Percentiles rank a stretch among this genome's conserved stretches.
Evolutionary conservation across 129 eudicot species (phyloP).

Genomic region (Centrapalus pauciflorus): DNA sequence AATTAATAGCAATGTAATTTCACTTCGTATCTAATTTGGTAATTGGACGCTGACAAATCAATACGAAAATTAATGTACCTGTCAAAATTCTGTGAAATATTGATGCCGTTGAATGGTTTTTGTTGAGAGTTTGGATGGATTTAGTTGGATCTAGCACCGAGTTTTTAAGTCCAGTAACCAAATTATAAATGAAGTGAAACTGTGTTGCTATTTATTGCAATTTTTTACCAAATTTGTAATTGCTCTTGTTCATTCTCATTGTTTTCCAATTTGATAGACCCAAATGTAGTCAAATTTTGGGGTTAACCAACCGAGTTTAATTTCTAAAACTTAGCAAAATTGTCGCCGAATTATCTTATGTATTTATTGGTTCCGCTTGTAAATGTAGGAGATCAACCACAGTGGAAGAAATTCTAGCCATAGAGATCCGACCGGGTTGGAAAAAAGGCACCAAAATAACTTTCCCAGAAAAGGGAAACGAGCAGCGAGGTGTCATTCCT

Average conservation of each 20-base stretch:
- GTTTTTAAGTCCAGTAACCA: no score
- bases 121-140: not conserved
- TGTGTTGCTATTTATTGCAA: no score
- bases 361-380: not conserved
- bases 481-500: constrained; percentile 53
- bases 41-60: not conserved
- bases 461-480: constrained; percentile 70
- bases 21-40: not conserved
- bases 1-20: not conserved
- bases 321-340: no score
- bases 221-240: no score
- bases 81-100: not conserved
- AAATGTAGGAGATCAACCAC: constrained; percentile 54
- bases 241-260: no score
- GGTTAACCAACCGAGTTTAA: no score
- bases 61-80: not conserved
- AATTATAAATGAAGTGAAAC: no score
- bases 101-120: not conserved
- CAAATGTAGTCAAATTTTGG: no score
- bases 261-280: no score
- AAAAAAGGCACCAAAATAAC: constrained; percentile 75
- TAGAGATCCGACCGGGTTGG: constrained; percentile 74
- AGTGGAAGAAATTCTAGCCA: constrained; percentile 66
- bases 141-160: no score
- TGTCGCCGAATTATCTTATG: not conserved